Percentiles rank a stretch among this genome's conserved stretches.
Evolutionary conservation across 768 basidiomycete genomes (phyloP).

Genomic region (Leucocoprinus birnbaumii): DNA sequence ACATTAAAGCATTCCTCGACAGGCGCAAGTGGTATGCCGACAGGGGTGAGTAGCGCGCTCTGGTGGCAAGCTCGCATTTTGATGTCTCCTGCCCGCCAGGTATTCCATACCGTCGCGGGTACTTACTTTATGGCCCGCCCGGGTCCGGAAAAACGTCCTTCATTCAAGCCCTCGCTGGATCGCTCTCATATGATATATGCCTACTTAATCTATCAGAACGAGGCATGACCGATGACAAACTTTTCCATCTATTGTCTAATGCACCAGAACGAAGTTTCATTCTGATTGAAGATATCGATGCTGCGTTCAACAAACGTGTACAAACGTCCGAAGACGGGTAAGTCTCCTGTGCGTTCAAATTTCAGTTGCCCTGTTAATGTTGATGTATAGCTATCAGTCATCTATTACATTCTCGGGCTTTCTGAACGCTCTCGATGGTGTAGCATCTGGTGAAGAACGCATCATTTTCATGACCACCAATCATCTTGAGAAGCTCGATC

Average conservation of each 20-base stretch:
- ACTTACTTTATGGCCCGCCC: constrained; percentile 92
- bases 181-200: constrained; percentile 92
- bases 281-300: constrained; percentile 97
- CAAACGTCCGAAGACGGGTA: constrained; percentile 93
- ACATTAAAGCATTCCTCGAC: constrained; percentile 78
- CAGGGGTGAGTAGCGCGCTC: constrained; percentile 57
- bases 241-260: constrained; percentile 90
- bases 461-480: constrained; percentile 99
- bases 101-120: constrained; percentile 95
- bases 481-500: constrained; percentile 84
- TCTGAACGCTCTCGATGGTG: constrained; percentile 94
- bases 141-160: constrained; percentile 99
- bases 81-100: constrained; percentile 45
- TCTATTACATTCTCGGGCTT: constrained; percentile 98
- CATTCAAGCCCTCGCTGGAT: constrained; percentile 95
- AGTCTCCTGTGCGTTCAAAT: constrained; percentile 20
- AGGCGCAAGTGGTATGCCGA: constrained; percentile 95
- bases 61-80: neutral
- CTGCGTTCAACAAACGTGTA: constrained; percentile 91
- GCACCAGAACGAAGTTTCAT: constrained; percentile 91
- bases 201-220: constrained; percentile 94
- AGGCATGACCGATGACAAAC: constrained; percentile 94
- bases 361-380: constrained; percentile 14
- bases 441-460: constrained; percentile 97
- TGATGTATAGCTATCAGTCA: constrained; percentile 75